phyloP scores from a whole-genome alignment of 176 grass and related monocot species.

The Aegilops longissima region DNA sequence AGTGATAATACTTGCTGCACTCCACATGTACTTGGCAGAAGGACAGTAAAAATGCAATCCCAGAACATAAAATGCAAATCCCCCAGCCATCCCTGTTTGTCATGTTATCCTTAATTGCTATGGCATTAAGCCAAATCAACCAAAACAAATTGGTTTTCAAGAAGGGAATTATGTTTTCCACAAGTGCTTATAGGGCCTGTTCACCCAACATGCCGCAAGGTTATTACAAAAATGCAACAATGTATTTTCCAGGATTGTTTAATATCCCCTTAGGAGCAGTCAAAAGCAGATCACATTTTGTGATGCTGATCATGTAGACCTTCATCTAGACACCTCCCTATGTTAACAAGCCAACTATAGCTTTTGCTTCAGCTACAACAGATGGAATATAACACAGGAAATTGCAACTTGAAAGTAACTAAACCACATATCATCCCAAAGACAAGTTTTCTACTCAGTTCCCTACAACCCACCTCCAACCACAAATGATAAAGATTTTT shows the following conservation, averaged over 20 bases:
- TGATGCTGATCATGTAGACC: background rate
- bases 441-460: no score
- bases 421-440: no score
- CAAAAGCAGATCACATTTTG: background rate
- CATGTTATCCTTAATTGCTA: background rate
- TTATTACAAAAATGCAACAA: background rate
- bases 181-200: background rate
- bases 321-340: no score
- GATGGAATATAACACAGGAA: no score
- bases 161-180: background rate
- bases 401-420: no score
- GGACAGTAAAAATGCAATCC: background rate
- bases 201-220: background rate
- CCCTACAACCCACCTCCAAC: no score
- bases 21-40: background rate
- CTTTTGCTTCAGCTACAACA: no score
- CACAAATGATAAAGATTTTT: no score
- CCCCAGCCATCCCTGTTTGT: no score
- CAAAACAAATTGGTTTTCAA: background rate
- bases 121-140: background rate
- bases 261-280: background rate
- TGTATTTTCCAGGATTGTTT: background rate
- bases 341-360: no score
- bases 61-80: background rate
- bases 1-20: background rate